Evolutionary conservation across 78 protist species (phyloP).

Genomic region (Pigoraptor vietnamica): DNA sequence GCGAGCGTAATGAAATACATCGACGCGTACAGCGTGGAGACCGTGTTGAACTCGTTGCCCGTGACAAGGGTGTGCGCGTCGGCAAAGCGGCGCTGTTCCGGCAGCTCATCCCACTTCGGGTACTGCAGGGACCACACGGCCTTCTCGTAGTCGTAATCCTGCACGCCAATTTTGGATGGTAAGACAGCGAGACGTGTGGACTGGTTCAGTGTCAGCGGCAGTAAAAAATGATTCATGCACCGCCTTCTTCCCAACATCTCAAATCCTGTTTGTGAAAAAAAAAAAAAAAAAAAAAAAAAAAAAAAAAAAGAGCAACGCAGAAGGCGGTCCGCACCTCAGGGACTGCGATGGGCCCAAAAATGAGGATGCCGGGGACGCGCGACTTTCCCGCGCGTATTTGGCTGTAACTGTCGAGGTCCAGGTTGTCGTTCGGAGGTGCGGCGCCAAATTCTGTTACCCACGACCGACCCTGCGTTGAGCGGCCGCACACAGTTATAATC

Average conservation of each 20-base stretch:
- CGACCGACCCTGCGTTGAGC: neutral
- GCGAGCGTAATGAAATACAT: neutral
- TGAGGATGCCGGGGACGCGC: neutral
- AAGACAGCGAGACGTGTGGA: neutral
- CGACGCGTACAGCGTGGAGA: neutral
- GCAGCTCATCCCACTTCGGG: neutral
- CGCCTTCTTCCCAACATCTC: too few relatives aligned
- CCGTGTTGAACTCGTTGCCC: neutral
- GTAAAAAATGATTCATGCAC: too few relatives aligned
- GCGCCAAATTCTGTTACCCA: neutral
- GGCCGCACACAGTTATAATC: too few relatives aligned
- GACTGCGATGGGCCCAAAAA: neutral
- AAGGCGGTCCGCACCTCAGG: neutral
- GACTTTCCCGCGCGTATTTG: neutral
- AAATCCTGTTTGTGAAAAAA: neutral
- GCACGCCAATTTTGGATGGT: neutral
- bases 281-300: too few relatives aligned
- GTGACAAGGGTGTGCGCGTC: neutral
- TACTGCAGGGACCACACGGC: neutral
- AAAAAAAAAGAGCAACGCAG: neutral
- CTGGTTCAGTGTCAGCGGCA: neutral
- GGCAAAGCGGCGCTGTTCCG: neutral
- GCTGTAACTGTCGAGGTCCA: neutral
- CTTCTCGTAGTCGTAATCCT: neutral
- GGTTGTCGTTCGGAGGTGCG: neutral